Conservation (phyloP, 306 rosid genomes). For the Pyrus pyrifolia region DNA sequence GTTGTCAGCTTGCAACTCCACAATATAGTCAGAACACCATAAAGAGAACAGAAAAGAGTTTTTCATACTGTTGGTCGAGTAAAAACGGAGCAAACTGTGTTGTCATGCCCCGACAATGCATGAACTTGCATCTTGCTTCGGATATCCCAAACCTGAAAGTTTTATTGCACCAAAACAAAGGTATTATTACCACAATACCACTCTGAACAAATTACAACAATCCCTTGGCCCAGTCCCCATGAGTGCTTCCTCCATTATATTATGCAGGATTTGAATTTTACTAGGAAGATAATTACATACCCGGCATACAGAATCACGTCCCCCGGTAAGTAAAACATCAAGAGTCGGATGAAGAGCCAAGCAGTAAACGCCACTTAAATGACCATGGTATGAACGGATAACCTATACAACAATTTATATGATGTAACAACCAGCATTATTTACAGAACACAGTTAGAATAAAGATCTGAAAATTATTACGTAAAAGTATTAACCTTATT, state of each 20-base stretch:
- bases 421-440: conserved; percentile 9
- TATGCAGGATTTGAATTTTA: conserved; percentile 3
- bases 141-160: conserved; percentile 91
- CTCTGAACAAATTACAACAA: conserved; percentile 9
- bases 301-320: conserved; percentile 99
- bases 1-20: background rate
- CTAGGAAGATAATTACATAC: conserved; percentile 37
- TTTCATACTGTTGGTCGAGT: conserved; percentile 75
- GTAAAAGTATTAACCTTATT: conserved; percentile 54
- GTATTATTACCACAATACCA: background rate
- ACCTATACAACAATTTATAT: conserved; percentile 42
- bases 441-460: background rate
- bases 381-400: conserved; percentile 95
- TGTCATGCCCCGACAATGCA: conserved; percentile 91
- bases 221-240: background rate
- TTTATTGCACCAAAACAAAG: conserved; percentile 14
- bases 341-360: conserved; percentile 95
- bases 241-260: conserved; percentile 6
- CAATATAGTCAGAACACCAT: background rate
- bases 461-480: conserved; percentile 1
- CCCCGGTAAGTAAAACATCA: conserved; percentile 88
- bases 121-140: conserved; percentile 91
- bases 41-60: conserved; percentile 1
- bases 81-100: conserved; percentile 96
- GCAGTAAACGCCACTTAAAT: conserved; percentile 98